Conservation (phyloP, 257 asterid genomes). For the Gentiana macrophylla region DNA sequence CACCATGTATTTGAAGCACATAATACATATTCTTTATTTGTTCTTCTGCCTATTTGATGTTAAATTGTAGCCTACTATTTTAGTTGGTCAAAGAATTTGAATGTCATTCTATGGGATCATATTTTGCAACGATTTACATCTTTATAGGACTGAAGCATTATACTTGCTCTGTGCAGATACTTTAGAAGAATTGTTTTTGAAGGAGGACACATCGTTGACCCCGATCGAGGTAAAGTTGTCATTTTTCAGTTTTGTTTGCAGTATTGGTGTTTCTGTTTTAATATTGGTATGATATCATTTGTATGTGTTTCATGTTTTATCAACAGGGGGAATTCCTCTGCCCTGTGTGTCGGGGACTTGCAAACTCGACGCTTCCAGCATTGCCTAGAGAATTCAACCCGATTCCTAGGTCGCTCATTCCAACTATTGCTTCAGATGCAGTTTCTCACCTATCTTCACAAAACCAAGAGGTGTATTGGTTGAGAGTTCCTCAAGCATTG, state of each 20-base stretch:
- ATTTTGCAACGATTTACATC: too few species aligned
- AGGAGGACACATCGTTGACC: constrained; percentile 96
- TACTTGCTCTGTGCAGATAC: constrained; percentile 29
- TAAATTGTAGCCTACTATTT: too few species aligned
- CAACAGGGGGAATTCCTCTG: constrained; percentile 96
- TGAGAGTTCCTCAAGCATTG: constrained; percentile 47
- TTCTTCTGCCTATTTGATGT: too few species aligned
- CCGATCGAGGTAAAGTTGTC: constrained; percentile 68
- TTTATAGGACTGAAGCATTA: not conserved
- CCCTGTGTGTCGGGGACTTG: constrained; percentile 97
- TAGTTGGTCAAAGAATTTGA: too few species aligned
- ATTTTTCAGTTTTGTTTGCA: constrained; percentile 8
- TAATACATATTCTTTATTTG: too few species aligned
- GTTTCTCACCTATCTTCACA: constrained; percentile 22
- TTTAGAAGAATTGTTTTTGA: constrained; percentile 78
- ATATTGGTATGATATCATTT: constrained; percentile 5
- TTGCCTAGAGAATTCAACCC: constrained; percentile 35
- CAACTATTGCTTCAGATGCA: constrained; percentile 18
- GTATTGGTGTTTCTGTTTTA: not conserved
- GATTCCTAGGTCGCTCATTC: constrained; percentile 23
- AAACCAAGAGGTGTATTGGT: constrained; percentile 21
- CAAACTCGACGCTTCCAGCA: constrained; percentile 74
- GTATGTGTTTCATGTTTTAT: constrained; percentile 3
- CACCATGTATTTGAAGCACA: too few species aligned
- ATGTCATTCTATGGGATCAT: too few species aligned